Conservation (phyloP, 73 alveolate genomes). For the Paramecium tetraurelia region DNA sequence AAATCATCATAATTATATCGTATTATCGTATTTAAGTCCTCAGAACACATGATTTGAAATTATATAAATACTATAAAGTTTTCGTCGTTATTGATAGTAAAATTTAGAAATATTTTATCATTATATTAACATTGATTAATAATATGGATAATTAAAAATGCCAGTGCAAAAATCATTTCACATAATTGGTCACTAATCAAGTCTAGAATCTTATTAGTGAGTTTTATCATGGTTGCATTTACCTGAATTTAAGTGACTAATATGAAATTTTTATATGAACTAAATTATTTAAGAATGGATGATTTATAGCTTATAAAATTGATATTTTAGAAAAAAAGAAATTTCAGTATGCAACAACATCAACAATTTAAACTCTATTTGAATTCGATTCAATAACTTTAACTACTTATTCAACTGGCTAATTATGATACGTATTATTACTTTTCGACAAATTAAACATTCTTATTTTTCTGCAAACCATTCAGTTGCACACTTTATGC, state of each 20-base stretch:
- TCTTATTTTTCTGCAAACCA: slow-evolving; percentile 31
- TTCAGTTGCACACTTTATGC: neutral
- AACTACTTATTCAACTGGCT: slow-evolving; percentile 31
- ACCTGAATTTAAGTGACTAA: neutral
- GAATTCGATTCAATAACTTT: neutral
- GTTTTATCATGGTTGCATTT: neutral
- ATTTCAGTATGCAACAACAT: neutral
- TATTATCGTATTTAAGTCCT: too few species aligned
- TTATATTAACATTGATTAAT: neutral
- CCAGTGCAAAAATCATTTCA: neutral
- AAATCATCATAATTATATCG: neutral
- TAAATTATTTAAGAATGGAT: neutral
- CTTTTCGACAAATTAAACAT: slow-evolving; percentile 42
- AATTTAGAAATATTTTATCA: neutral
- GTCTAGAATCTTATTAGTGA: neutral
- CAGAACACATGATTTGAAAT: neutral
- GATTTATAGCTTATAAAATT: neutral
- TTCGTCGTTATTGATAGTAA: neutral
- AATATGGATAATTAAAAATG: neutral
- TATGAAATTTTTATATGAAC: too few species aligned
- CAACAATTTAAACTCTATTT: neutral
- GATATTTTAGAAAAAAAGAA: neutral
- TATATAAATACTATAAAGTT: neutral
- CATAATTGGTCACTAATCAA: neutral
- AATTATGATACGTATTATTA: neutral